Evolutionary conservation across 768 basidiomycete species (phyloP).

Genomic region (Termitomyces sp.): DNA sequence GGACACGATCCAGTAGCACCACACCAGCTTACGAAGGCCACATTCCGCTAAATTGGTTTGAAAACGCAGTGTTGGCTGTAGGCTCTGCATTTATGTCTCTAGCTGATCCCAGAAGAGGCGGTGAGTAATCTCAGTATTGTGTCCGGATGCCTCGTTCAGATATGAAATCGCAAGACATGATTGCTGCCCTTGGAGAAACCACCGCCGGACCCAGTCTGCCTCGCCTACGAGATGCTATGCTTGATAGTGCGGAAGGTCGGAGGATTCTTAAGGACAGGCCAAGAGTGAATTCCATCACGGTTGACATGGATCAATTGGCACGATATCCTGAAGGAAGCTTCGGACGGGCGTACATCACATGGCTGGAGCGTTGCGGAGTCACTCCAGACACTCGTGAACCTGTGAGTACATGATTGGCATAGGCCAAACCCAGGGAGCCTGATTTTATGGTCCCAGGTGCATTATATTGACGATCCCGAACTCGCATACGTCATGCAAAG

Average conservation of each 20-base stretch:
- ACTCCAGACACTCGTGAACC: conserved; percentile 93
- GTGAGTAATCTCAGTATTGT: conserved; percentile 37
- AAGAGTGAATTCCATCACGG: conserved; percentile 66
- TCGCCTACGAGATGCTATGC: conserved; percentile 70
- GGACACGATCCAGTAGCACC: conserved; percentile 18
- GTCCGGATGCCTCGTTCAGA: neutral
- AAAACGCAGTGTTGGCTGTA: conserved; percentile 78
- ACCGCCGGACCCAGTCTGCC: conserved; percentile 80
- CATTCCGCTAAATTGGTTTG: conserved; percentile 75
- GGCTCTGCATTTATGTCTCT: conserved; percentile 85
- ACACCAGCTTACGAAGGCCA: conserved; percentile 69
- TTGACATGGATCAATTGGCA: conserved; percentile 66
- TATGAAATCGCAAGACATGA: conserved; percentile 62
- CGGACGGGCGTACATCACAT: conserved; percentile 81
- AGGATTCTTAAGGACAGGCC: conserved; percentile 81
- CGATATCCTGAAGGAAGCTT: conserved; percentile 74
- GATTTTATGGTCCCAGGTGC: conserved; percentile 52
- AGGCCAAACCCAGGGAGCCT: neutral
- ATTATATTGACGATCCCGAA: conserved; percentile 91
- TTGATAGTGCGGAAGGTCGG: conserved; percentile 75
- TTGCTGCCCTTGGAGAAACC: conserved; percentile 91
- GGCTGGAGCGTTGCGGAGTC: conserved; percentile 84
- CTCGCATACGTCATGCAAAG: conserved; percentile 97
- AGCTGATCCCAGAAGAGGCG: conserved; percentile 75
- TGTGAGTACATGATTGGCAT: conserved; percentile 33